A percentile compares a stretch with the other conserved stretches of the same genome.
These are phyloP conservation scores for Adenanthera pavonina DNA, from an alignment of 306 rosid genomes.

Conservation along the genomic window DNA sequence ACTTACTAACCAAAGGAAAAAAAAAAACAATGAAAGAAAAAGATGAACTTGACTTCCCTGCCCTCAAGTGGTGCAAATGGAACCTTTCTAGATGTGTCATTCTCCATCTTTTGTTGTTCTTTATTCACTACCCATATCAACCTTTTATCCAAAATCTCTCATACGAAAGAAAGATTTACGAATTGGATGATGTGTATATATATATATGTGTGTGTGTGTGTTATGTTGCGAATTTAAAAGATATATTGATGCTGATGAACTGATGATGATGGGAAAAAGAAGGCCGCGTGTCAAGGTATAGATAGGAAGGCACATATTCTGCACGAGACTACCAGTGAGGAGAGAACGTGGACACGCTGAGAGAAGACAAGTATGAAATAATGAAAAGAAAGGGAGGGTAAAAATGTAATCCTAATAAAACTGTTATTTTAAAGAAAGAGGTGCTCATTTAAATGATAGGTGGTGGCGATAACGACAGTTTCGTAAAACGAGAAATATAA, in stretches of 20 bases:
- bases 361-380: not conserved
- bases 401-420: conserved; percentile 37
- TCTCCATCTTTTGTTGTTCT: conserved; percentile 42
- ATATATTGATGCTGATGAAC: not conserved
- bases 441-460: conserved; percentile 38
- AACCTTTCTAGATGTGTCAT: conserved; percentile 49
- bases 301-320: too few relatives aligned
- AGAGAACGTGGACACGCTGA: not conserved
- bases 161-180: conserved; percentile 20
- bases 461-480: conserved; percentile 49
- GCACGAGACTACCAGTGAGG: too few relatives aligned
- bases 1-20: not conserved
- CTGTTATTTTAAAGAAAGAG: conserved; percentile 31
- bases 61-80: conserved; percentile 26
- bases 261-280: not conserved
- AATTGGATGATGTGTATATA: conserved; percentile 14
- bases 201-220: conserved; percentile 17
- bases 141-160: conserved; percentile 36
- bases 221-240: not conserved
- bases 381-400: conserved; percentile 21
- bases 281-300: not conserved
- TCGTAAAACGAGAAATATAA: conserved; percentile 55
- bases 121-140: conserved; percentile 39
- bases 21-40: too few relatives aligned
- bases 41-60: not conserved